Conservation (phyloP, 805 yeast genomes). For the Suhomyces tanzawaensis region DNA sequence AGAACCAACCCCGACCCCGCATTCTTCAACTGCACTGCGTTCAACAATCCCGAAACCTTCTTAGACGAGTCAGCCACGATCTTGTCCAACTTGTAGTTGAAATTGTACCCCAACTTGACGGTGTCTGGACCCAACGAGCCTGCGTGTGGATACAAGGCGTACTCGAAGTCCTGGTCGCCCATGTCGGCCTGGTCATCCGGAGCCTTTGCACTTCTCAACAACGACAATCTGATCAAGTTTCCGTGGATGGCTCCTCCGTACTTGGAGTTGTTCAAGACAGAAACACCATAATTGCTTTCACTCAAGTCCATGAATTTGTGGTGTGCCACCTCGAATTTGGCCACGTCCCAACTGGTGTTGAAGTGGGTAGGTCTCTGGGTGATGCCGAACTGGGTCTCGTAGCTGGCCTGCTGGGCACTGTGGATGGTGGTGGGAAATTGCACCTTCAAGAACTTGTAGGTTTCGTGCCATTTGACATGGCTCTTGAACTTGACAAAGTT, state of each 20-base stretch:
- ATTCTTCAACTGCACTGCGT: slow-evolving; percentile 16
- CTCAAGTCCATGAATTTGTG: slow-evolving; percentile 93
- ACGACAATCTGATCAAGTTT: slow-evolving; percentile 80
- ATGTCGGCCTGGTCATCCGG: slow-evolving; percentile 96
- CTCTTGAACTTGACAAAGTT: slow-evolving; percentile 37
- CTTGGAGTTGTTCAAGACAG: slow-evolving; percentile 78
- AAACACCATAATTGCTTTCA: slow-evolving; percentile 82
- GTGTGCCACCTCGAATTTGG: slow-evolving; percentile 92
- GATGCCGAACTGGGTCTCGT: slow-evolving; percentile 92
- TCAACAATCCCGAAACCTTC: slow-evolving; percentile 14
- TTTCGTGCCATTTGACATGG: slow-evolving; percentile 81
- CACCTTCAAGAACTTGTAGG: slow-evolving; percentile 84
- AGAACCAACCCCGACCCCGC: slow-evolving; percentile 60
- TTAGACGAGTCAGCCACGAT: slow-evolving; percentile 12
- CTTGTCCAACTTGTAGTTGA: slow-evolving; percentile 55
- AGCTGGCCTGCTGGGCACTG: slow-evolving; percentile 67
- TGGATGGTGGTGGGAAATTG: slow-evolving; percentile 89
- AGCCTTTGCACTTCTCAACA: slow-evolving; percentile 86
- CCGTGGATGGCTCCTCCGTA: slow-evolving; percentile 95
- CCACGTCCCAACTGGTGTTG: slow-evolving; percentile 95
- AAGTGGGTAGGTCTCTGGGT: slow-evolving; percentile 92
- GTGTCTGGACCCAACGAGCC: slow-evolving; percentile 65
- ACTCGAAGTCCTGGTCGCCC: slow-evolving; percentile 80
- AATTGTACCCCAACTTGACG: slow-evolving; percentile 73
- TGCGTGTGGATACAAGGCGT: slow-evolving; percentile 79